phyloP scores from a whole-genome alignment of 2,329 filamentous ascomycete species.

The Aspergillus japonicus region DNA sequence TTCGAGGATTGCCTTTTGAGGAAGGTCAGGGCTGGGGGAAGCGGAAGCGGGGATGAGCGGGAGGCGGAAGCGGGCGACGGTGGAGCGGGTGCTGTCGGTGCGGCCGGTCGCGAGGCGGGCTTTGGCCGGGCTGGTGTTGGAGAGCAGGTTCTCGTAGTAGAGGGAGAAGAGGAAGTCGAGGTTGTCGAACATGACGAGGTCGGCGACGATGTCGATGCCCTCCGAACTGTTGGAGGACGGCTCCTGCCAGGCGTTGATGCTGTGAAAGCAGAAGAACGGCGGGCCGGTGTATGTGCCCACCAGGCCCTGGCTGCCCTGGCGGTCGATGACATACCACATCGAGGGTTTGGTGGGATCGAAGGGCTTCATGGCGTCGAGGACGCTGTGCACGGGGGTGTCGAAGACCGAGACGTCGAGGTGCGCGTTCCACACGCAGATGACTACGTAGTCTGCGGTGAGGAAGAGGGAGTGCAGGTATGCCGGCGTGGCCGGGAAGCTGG shows the following conservation, averaged over 20 bases:
- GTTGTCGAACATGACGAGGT: constrained; percentile 64
- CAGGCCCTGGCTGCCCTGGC: constrained; percentile 60
- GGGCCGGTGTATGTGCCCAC: constrained; percentile 67
- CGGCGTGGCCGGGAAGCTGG: constrained; percentile 58
- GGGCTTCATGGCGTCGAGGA: constrained; percentile 65
- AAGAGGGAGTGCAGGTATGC: constrained; percentile 86
- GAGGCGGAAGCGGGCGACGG: constrained; percentile 41
- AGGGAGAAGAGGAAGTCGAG: constrained; percentile 64
- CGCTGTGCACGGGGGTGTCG: constrained; percentile 5
- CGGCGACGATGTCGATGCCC: constrained; percentile 60
- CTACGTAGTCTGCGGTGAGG: constrained; percentile 66
- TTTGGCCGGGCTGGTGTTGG: constrained; percentile 51
- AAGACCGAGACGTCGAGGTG: constrained; percentile 53
- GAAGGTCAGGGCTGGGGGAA: constrained; percentile 8
- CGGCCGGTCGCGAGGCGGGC: constrained; percentile 19
- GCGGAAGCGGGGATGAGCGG: constrained; percentile 28
- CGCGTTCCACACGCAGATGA: constrained; percentile 71
- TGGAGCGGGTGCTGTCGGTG: constrained; percentile 32
- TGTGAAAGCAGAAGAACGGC: constrained; percentile 76
- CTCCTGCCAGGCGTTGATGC: constrained; percentile 73
- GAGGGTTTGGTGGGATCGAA: constrained; percentile 59
- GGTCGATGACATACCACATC: constrained; percentile 74
- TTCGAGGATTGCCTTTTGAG: constrained; percentile 25
- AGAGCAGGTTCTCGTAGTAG: constrained; percentile 69
- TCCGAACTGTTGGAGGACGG: constrained; percentile 31